phyloP scores from a whole-genome alignment of 495 filamentous ascomycete species.

The Sabuloglossum arenarium region DNA sequence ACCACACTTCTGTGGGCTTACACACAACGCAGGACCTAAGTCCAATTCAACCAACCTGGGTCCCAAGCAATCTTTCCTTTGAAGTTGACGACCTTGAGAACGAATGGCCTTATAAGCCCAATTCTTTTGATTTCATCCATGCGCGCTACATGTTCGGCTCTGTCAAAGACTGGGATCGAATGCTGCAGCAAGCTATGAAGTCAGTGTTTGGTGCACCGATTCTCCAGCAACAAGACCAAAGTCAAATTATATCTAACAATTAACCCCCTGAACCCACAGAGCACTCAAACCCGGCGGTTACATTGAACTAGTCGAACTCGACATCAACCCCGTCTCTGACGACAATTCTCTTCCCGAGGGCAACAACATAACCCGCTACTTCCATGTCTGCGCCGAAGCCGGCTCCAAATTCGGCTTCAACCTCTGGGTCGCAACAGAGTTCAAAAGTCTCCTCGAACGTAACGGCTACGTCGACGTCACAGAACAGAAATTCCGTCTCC shows the following conservation, averaged over 20 bases:
- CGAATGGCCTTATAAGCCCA: constrained; percentile 12
- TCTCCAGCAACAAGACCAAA: no score
- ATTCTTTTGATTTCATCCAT: constrained; percentile 40
- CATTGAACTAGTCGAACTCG: neutral
- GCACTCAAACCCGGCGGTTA: neutral
- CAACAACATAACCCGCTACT: neutral
- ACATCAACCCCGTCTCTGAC: neutral
- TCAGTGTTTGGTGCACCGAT: no score
- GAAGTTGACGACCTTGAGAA: neutral
- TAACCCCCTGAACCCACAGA: neutral
- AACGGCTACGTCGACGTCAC: neutral
- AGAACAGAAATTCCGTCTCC: neutral
- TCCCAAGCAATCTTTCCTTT: neutral
- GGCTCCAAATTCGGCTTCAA: neutral
- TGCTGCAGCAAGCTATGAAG: neutral
- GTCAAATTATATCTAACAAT: neutral
- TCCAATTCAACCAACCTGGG: neutral
- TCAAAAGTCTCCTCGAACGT: neutral
- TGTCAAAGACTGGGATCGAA: neutral
- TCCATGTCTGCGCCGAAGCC: neutral
- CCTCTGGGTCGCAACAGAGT: neutral
- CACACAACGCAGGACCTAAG: neutral
- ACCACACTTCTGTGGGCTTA: neutral
- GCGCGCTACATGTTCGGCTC: neutral
- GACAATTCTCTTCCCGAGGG: neutral